These are phyloP conservation scores for Claviceps fusiformis DNA, from an alignment of 2,329 filamentous ascomycete genomes.

Conservation along the genomic window DNA sequence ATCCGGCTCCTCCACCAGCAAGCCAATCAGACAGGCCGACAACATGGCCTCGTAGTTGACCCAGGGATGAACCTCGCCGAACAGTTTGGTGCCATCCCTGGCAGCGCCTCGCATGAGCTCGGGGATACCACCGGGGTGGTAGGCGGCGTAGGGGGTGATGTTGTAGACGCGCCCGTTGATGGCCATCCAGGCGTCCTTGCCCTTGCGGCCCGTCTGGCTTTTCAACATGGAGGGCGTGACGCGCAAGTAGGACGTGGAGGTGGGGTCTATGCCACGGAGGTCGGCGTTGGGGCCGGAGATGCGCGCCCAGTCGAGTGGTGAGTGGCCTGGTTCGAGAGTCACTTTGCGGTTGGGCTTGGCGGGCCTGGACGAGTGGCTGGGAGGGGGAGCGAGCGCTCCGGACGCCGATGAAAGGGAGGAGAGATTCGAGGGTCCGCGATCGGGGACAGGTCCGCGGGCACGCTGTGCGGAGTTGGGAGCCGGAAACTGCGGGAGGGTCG, in stretches of 20 bases:
- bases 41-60: constrained; percentile 62
- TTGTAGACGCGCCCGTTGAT: constrained; percentile 91
- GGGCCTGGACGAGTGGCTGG: constrained; percentile 37
- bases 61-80: constrained; percentile 56
- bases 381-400: constrained; percentile 39
- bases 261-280: constrained; percentile 46
- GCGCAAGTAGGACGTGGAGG: constrained; percentile 41
- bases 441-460: constrained; percentile 27
- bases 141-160: constrained; percentile 75
- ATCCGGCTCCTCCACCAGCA: constrained; percentile 45
- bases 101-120: constrained; percentile 55
- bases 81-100: constrained; percentile 47
- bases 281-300: constrained; percentile 52
- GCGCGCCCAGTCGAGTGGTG: constrained; percentile 89
- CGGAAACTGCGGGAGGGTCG: constrained; percentile 32
- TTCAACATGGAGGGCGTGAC: constrained; percentile 75
- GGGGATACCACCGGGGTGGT: constrained; percentile 75
- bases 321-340: constrained; percentile 76
- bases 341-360: constrained; percentile 55
- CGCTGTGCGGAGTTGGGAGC: constrained; percentile 38
- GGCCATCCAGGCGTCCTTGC: constrained; percentile 79
- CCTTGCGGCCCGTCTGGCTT: constrained; percentile 66
- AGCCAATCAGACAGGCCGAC: constrained; percentile 46
- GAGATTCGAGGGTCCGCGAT: constrained; percentile 21
- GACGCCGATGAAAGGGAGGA: constrained; percentile 11